Conservation (phyloP, 352 stramenopile genomes). For the Hyaloperonospora arabidopsidis region DNA sequence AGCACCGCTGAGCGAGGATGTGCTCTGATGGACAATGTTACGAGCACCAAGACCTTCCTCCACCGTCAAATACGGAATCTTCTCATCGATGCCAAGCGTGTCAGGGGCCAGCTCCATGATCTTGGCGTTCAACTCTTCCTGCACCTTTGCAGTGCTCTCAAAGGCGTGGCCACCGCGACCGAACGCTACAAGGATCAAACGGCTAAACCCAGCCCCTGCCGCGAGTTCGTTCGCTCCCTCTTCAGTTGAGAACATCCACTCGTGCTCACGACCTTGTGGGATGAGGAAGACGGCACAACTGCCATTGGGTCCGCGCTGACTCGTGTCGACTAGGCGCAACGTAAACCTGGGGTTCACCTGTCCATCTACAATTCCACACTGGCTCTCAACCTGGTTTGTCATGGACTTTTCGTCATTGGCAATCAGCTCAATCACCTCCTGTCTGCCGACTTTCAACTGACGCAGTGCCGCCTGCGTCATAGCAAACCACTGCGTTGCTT, state of each 20-base stretch:
- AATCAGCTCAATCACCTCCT: conserved; percentile 54
- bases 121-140: conserved; percentile 63
- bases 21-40: conserved; percentile 47
- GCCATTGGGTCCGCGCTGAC: conserved; percentile 39
- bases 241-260: conserved; percentile 73
- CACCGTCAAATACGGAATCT: conserved; percentile 74
- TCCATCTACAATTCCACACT: conserved; percentile 3
- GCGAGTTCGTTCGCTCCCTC: conserved; percentile 60
- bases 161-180: conserved; percentile 53
- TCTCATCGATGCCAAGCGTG: conserved; percentile 33
- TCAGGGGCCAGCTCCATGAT: conserved; percentile 55
- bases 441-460: conserved; percentile 41
- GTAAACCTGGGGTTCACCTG: conserved; percentile 47
- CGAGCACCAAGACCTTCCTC: conserved; percentile 50
- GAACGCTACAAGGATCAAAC: conserved; percentile 63
- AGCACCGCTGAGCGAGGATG: conserved; percentile 41
- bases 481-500: conserved; percentile 52
- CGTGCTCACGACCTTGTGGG: conserved; percentile 71
- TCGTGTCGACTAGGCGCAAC: conserved; percentile 51
- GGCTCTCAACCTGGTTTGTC: conserved; percentile 3
- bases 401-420: conserved; percentile 30
- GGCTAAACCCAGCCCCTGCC: conserved; percentile 50
- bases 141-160: conserved; percentile 51
- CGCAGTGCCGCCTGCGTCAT: conserved; percentile 46
- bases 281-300: conserved; percentile 68